phyloP scores from a whole-genome alignment of 345 rosid species.

The Raphanus raphanistrum region DNA sequence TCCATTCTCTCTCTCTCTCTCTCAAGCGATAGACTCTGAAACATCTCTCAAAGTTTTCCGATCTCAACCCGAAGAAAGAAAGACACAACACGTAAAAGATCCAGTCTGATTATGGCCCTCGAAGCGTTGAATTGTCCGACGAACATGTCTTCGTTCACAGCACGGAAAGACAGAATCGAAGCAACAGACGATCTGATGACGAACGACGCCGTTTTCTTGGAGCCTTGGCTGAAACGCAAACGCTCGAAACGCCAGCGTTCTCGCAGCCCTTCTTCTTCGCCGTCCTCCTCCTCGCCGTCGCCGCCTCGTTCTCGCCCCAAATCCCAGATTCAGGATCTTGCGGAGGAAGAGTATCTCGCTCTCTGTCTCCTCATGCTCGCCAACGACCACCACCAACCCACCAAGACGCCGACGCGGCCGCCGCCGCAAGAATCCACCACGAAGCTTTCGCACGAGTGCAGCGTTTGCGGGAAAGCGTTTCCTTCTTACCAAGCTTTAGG shows the following conservation, averaged over 20 bases:
- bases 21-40: conserved; percentile 15
- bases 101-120: conserved; percentile 54
- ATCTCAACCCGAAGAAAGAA: background rate
- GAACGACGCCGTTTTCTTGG: conserved; percentile 42
- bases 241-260: conserved; percentile 61
- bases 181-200: conserved; percentile 23
- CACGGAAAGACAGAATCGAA: conserved; percentile 16
- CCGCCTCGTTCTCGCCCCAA: conserved; percentile 24
- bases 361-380: conserved; percentile 85
- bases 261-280: conserved; percentile 36
- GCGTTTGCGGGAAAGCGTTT: conserved; percentile 76
- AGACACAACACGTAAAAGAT: background rate
- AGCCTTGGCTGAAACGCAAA: conserved; percentile 65
- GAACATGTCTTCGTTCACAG: conserved; percentile 28
- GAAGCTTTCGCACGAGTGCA: conserved; percentile 59
- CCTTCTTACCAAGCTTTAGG: conserved; percentile 92
- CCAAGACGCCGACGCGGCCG: conserved; percentile 22
- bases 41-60: background rate
- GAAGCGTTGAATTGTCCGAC: conserved; percentile 58
- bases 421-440: conserved; percentile 29
- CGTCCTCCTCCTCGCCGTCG: conserved; percentile 32
- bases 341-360: conserved; percentile 75
- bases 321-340: conserved; percentile 18
- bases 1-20: conserved; percentile 6
- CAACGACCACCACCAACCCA: conserved; percentile 43